phyloP scores from a whole-genome alignment of 257 asterid genomes.

The Solanum etuberosum region DNA sequence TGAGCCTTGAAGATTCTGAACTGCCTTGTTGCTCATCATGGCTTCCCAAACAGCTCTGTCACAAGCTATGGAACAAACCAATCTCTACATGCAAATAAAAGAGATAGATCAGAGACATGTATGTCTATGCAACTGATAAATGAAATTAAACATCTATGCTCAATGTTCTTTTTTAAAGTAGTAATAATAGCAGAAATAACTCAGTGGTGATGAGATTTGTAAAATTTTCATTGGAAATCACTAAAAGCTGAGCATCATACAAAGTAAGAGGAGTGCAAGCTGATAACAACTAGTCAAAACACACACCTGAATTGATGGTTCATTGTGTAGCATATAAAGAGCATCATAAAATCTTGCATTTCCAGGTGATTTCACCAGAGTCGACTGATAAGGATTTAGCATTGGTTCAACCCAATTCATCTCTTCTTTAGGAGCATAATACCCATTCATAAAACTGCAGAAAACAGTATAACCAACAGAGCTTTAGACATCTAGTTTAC shows the following conservation, averaged over 20 bases:
- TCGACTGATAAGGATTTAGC: neutral
- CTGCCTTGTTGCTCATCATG: conserved; percentile 33
- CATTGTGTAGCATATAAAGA: conserved; percentile 34
- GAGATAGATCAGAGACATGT: neutral
- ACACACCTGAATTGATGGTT: conserved; percentile 41
- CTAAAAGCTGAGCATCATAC: neutral
- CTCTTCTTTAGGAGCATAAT: conserved; percentile 12
- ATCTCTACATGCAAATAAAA: conserved; percentile 20
- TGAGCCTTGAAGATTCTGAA: conserved; percentile 31
- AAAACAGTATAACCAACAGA: neutral
- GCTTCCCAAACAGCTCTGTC: conserved; percentile 67
- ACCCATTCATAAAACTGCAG: conserved; percentile 33
- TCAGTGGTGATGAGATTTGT: neutral
- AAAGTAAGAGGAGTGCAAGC: neutral
- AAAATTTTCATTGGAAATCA: neutral
- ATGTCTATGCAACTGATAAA: neutral
- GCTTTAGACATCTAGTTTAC: neutral
- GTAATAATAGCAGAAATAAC: neutral
- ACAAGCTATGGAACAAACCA: conserved; percentile 42
- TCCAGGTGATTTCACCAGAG: conserved; percentile 29
- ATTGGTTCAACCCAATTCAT: conserved; percentile 8
- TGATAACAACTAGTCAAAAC: neutral
- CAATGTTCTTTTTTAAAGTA: neutral
- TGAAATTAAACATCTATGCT: neutral
- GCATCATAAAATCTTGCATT: conserved; percentile 34